phyloP scores from a whole-genome alignment of 495 filamentous ascomycete genomes.

The Neurospora sp. region DNA sequence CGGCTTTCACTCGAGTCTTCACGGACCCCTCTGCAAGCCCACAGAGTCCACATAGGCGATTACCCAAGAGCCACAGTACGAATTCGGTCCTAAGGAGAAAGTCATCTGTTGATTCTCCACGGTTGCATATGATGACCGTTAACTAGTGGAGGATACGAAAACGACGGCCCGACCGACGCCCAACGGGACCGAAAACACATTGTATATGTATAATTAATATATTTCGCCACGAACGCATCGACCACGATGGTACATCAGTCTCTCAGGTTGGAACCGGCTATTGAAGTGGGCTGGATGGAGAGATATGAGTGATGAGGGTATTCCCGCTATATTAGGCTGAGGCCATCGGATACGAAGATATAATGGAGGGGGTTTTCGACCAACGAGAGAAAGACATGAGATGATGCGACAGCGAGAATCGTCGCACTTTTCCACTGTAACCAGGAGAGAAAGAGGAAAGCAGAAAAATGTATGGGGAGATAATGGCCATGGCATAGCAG shows the following conservation, averaged over 20 bases:
- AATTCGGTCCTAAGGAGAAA: conserved; percentile 37
- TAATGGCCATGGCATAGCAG: neutral
- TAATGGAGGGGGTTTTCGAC: neutral
- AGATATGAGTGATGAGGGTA: neutral
- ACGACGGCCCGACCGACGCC: neutral
- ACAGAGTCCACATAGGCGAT: conserved; percentile 30
- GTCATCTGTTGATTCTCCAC: conserved; percentile 37
- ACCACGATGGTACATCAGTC: neutral
- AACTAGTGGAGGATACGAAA: conserved; percentile 26
- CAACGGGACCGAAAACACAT: neutral
- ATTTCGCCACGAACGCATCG: neutral
- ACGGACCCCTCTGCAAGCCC: conserved; percentile 36
- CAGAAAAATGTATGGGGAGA: neutral
- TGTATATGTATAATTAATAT: conserved; percentile 17
- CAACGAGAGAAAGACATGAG: neutral
- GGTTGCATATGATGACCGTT: conserved; percentile 63
- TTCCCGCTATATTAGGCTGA: neutral
- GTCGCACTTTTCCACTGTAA: neutral
- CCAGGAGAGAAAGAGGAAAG: neutral
- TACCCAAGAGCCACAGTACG: conserved; percentile 40
- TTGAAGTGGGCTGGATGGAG: neutral
- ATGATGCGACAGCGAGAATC: neutral
- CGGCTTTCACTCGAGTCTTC: conserved; percentile 55
- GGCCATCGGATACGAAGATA: neutral
- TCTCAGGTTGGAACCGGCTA: neutral